Conservation (phyloP, 2,329 filamentous ascomycete genomes). For the Neonectria sp. region DNA sequence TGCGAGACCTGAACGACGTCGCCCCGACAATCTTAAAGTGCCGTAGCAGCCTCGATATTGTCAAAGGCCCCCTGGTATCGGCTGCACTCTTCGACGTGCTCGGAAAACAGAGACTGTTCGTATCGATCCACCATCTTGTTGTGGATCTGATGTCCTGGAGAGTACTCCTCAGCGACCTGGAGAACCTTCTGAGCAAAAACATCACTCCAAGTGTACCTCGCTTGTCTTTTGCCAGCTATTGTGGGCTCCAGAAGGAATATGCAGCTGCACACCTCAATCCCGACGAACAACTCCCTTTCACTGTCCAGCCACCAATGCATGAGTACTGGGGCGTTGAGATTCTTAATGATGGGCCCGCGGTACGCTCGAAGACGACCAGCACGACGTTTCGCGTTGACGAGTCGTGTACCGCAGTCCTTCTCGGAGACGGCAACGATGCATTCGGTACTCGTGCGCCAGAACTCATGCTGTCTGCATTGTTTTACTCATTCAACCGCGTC, state of each 20-base stretch:
- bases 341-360: background rate
- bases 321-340: background rate
- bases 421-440: conserved; percentile 34
- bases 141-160: conserved; percentile 13
- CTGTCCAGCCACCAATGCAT: background rate
- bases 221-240: background rate
- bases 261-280: background rate
- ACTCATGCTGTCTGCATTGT: conserved; percentile 47
- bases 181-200: background rate
- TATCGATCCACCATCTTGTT: conserved; percentile 3
- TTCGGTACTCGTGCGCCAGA: conserved; percentile 50
- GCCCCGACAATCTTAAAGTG: background rate
- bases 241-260: background rate
- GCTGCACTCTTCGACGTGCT: background rate
- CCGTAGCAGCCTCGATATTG: conserved; percentile 3
- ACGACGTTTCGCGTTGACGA: conserved; percentile 29
- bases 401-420: conserved; percentile 22
- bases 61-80: background rate
- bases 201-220: background rate
- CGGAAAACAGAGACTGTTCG: background rate
- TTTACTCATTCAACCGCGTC: conserved; percentile 40
- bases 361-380: background rate
- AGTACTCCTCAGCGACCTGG: background rate
- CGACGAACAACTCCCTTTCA: background rate
- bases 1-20: background rate